Conservation (phyloP, 2,329 filamentous ascomycete genomes). For the Aspergillus sclerotialis region DNA sequence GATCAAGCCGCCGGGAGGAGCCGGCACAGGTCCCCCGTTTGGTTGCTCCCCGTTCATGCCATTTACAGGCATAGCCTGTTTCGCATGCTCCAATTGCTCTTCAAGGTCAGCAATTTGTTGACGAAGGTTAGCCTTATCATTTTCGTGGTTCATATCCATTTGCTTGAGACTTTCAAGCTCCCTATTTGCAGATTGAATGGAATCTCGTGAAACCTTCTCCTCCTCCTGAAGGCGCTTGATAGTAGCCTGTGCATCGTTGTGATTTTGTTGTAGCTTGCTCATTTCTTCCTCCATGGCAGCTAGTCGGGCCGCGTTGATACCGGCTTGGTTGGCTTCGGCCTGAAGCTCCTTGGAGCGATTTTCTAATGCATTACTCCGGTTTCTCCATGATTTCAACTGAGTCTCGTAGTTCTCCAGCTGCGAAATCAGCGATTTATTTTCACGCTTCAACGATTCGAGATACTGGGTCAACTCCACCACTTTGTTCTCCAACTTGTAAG, state of each 20-base stretch:
- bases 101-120: conserved; percentile 86
- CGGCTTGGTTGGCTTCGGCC: conserved; percentile 93
- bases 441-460: conserved; percentile 81
- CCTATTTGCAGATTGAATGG: conserved; percentile 67
- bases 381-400: conserved; percentile 95
- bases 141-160: conserved; percentile 68
- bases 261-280: conserved; percentile 79
- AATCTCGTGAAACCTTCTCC: conserved; percentile 77
- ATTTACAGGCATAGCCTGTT: conserved; percentile 67
- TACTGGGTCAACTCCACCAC: conserved; percentile 96
- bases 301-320: conserved; percentile 85
- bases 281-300: conserved; percentile 93
- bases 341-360: conserved; percentile 88
- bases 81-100: conserved; percentile 84
- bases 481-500: conserved; percentile 99
- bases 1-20: conserved; percentile 70
- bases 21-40: conserved; percentile 54
- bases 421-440: conserved; percentile 81
- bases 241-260: conserved; percentile 82
- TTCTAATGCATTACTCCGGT: conserved; percentile 82
- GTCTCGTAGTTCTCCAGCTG: conserved; percentile 95
- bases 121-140: conserved; percentile 75
- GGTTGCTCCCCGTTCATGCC: conserved; percentile 51
- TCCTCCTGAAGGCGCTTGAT: conserved; percentile 94
- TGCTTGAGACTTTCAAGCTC: conserved; percentile 76